Conservation (phyloP, 768 basidiomycete species). For the Agrocybe praecox region DNA sequence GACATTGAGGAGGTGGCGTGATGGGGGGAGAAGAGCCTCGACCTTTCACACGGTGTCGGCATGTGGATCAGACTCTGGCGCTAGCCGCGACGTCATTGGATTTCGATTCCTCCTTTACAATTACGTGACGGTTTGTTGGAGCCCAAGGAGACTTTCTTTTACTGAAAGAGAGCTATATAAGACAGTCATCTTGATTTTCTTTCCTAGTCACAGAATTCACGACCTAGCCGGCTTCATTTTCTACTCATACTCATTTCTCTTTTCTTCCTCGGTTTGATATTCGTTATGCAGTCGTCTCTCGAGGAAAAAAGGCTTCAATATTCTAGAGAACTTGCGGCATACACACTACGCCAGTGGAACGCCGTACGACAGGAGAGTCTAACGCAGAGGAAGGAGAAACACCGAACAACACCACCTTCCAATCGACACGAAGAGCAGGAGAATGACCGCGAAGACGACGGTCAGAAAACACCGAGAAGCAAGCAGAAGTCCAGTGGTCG, state of each 20-base stretch:
- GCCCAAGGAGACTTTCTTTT: conserved; percentile 13
- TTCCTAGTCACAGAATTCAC: background rate
- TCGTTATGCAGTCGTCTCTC: conserved; percentile 31
- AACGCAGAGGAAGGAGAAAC: conserved; percentile 7
- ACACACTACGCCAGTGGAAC: conserved; percentile 46
- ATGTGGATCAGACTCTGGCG: conserved; percentile 10
- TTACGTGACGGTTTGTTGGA: conserved; percentile 27
- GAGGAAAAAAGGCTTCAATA: conserved; percentile 42
- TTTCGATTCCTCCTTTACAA: conserved; percentile 11
- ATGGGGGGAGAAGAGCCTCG: too few relatives aligned
- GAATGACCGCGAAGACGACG: background rate
- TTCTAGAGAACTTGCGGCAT: conserved; percentile 39
- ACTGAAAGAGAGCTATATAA: conserved; percentile 16
- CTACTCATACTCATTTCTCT: conserved; percentile 1
- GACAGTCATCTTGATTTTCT: conserved; percentile 1
- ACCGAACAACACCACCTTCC: background rate
- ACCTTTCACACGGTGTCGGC: conserved; percentile 15
- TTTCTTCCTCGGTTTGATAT: background rate
- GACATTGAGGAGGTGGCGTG: background rate
- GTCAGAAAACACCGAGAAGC: background rate
- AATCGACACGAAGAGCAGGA: background rate
- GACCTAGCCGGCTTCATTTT: conserved; percentile 1
- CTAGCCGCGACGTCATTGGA: conserved; percentile 25
- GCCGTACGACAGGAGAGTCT: conserved; percentile 22
- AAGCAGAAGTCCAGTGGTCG: background rate